Evolutionary conservation across 2,329 filamentous ascomycete species (phyloP), one percentile per base, ranked within the genome.

Genomic region (Alternaria sp.): DNA sequence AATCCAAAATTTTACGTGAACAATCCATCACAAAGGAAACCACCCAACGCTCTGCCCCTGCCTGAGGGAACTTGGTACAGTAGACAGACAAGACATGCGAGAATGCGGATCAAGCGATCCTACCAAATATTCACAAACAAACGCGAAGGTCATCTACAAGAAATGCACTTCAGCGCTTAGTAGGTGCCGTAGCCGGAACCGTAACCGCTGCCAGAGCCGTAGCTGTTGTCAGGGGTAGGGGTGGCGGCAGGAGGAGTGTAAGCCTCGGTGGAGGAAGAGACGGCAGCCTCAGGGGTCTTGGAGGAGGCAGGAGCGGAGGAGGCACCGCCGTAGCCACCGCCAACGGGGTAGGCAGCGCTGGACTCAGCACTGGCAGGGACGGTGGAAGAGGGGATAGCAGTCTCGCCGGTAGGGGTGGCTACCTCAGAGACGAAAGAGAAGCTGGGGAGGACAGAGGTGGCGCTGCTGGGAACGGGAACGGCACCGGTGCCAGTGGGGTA

Each of bases 341-440:
- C 63, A 20, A 60, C 62, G 30, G 67, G 60, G 62, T 70, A 66
- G 28, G 61, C 64, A 28, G 62, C 50, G 59, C 64, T 60, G 38
- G 69, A 56, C 45, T 62, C 59, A 50, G 67, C 52, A 38, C 63
- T 52, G 28, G 64, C 65, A 20, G 57, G 40, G 18, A 38, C 30
- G 6, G 38, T 60, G 27, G 68, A 63, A 28, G 66, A 58, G 54
- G 69, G 60, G 56, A 64, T 60, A 25, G 62, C 56, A 34, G 45
- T 25, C 44, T 61, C 48, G 27, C 48, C 57, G 34, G 62, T 60
- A 36, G 59, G 52, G 41, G 60, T 62, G 28, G 71, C 64, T 28
- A 66, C 60, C 64, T 70, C 70, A 66, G 68, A 64, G 65, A 64
- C 69, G 64, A 70, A 63, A 9, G 67, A 66, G 67, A 72, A 72